A percentile compares a stretch with the other conserved stretches of the same genome.
These are phyloP conservation scores for Pseudogymnoascus sp. DNA, from an alignment of 2,329 filamentous ascomycete species.

Conservation along the genomic window DNA sequence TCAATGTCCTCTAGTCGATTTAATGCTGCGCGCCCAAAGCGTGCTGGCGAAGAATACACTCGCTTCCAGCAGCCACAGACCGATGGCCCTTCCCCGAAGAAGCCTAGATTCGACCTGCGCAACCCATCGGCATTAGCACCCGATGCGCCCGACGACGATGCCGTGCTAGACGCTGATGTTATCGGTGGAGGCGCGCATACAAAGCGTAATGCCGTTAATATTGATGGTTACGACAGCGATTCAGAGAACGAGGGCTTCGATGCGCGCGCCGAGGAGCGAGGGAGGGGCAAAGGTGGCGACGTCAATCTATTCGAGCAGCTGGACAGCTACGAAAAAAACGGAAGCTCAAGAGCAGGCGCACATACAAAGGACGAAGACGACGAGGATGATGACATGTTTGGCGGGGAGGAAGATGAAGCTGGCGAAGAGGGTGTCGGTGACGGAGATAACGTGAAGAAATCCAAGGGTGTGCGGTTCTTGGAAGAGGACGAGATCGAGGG, in stretches of 20 bases:
- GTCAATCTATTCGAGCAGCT: slow-evolving; percentile 44
- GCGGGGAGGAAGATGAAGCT: slow-evolving; percentile 46
- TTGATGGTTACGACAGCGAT: slow-evolving; percentile 95
- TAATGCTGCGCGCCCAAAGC: slow-evolving; percentile 68
- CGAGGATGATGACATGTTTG: slow-evolving; percentile 80
- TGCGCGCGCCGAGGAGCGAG: slow-evolving; percentile 55
- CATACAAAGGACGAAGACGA: slow-evolving; percentile 40
- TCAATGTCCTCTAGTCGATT: slow-evolving; percentile 46
- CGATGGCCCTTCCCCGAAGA: slow-evolving; percentile 50
- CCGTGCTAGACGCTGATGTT: slow-evolving; percentile 80
- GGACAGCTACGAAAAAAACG: slow-evolving; percentile 44
- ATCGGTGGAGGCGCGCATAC: slow-evolving; percentile 69
- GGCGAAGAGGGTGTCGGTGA: slow-evolving; percentile 35
- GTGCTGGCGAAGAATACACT: slow-evolving; percentile 71
- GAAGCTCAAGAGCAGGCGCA: slow-evolving; percentile 24
- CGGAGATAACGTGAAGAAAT: slow-evolving; percentile 43
- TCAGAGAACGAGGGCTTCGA: slow-evolving; percentile 87
- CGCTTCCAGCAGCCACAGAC: slow-evolving; percentile 60
- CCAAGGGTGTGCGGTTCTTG: slow-evolving; percentile 52
- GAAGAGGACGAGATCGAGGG: slow-evolving; percentile 62
- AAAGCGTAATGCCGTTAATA: slow-evolving; percentile 88
- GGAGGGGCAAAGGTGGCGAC: slow-evolving; percentile 36
- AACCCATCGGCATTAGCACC: slow-evolving; percentile 89
- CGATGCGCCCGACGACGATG: slow-evolving; percentile 66
- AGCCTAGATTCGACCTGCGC: slow-evolving; percentile 85